A percentile compares a stretch with the other conserved stretches of the same genome.
phyloP scores from a whole-genome alignment of 495 filamentous ascomycete species.

The Penicillium pancosmium region DNA sequence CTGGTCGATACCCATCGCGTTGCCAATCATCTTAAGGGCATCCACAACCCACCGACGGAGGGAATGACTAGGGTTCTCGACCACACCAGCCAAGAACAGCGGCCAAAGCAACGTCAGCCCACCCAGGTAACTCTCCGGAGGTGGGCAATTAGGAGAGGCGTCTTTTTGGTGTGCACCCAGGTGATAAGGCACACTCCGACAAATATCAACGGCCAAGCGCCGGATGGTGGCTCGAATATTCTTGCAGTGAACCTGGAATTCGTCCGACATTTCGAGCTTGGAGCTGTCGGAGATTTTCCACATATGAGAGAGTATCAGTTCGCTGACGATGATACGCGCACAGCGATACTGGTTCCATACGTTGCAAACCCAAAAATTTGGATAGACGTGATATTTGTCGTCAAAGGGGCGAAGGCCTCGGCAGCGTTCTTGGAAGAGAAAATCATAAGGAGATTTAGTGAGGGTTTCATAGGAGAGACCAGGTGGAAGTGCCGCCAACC shows the following conservation, averaged over 20 bases:
- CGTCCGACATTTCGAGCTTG: conserved; percentile 26
- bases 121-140: conserved; percentile 37
- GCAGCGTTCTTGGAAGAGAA: conserved; percentile 25
- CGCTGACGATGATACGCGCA: conserved; percentile 58
- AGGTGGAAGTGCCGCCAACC: conserved; percentile 43
- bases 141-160: conserved; percentile 13
- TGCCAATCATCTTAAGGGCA: conserved; percentile 45
- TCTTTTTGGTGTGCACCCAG: conserved; percentile 30
- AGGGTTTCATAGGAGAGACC: conserved; percentile 36
- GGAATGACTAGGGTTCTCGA: conserved; percentile 33
- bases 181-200: conserved; percentile 45
- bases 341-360: conserved; percentile 68
- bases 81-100: conserved; percentile 44
- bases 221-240: conserved; percentile 36
- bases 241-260: conserved; percentile 37
- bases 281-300: conserved; percentile 19
- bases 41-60: conserved; percentile 48
- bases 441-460: conserved; percentile 27
- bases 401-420: conserved; percentile 45
- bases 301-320: conserved; percentile 46
- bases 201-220: conserved; percentile 48
- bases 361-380: conserved; percentile 56
- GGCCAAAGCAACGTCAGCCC: conserved; percentile 54
- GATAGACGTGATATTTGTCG: conserved; percentile 62
- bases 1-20: conserved; percentile 52